Percentiles rank a stretch among this genome's conserved stretches.
phyloP scores from a whole-genome alignment of 768 basidiomycete genomes.

The Calocera viscosa region DNA sequence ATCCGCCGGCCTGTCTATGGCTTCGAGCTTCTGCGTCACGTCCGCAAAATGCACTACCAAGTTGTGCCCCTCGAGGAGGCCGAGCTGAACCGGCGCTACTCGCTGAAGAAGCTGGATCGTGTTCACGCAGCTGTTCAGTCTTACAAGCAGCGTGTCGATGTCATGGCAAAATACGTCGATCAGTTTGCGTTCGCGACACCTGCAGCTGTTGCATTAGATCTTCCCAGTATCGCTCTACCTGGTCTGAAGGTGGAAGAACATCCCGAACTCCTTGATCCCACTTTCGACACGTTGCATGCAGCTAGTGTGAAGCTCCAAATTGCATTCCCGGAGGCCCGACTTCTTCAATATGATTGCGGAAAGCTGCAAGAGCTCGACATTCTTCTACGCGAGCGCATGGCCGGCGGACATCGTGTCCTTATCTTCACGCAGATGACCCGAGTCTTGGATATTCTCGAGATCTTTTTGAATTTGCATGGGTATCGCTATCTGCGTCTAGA shows the following conservation, averaged over 20 bases:
- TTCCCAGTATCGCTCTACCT: conserved; percentile 50
- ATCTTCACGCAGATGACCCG: conserved; percentile 98
- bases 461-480: conserved; percentile 84
- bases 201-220: conserved; percentile 57
- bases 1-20: conserved; percentile 29
- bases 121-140: conserved; percentile 49
- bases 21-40: conserved; percentile 21
- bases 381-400: conserved; percentile 70
- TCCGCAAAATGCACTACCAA: conserved; percentile 21
- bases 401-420: conserved; percentile 75
- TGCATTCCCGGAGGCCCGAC: conserved; percentile 79
- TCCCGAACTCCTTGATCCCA: conserved; percentile 25
- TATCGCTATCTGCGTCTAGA: conserved; percentile 90
- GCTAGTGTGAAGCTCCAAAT: conserved; percentile 76
- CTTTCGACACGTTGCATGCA: conserved; percentile 62
- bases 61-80: conserved; percentile 15
- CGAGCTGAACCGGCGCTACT: neutral
- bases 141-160: conserved; percentile 44
- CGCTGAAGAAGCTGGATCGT: conserved; percentile 24
- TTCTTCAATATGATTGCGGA: conserved; percentile 91
- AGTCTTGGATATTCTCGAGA: conserved; percentile 86
- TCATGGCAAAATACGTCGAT: conserved; percentile 43
- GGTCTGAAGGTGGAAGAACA: conserved; percentile 26
- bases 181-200: conserved; percentile 75
- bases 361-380: conserved; percentile 78